Evolutionary conservation across 768 basidiomycete species (phyloP).

Genomic region (Roridomyces roridus): DNA sequence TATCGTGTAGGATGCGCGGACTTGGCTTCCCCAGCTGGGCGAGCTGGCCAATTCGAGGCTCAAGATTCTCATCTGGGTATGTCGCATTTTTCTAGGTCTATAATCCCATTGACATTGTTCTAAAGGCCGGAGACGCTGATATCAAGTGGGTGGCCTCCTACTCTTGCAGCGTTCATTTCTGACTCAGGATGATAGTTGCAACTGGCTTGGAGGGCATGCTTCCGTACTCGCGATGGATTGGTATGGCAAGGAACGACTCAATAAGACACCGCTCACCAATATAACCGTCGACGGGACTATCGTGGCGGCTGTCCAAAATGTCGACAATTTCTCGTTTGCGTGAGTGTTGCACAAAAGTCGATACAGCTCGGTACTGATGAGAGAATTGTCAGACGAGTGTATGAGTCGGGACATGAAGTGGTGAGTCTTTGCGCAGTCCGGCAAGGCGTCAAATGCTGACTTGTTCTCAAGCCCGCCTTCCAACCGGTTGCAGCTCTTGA

Average conservation of each 20-base stretch:
- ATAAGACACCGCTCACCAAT: slow-evolving; percentile 49
- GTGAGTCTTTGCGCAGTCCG: slow-evolving; percentile 48
- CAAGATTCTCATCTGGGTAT: slow-evolving; percentile 56
- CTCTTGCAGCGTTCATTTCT: background rate
- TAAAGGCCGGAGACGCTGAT: slow-evolving; percentile 54
- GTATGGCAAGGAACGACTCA: slow-evolving; percentile 47
- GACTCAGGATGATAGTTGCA: slow-evolving; percentile 40
- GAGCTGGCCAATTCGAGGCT: slow-evolving; percentile 50
- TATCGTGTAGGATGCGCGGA: slow-evolving; percentile 56
- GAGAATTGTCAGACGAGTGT: slow-evolving; percentile 66
- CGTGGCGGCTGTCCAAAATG: slow-evolving; percentile 66
- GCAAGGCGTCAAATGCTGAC: no score
- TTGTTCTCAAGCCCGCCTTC: slow-evolving; percentile 58
- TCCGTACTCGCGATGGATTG: slow-evolving; percentile 52
- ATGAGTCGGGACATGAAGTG: slow-evolving; percentile 65
- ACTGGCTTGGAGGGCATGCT: slow-evolving; percentile 54
- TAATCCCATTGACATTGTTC: background rate
- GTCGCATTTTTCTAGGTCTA: background rate
- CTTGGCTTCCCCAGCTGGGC: slow-evolving; percentile 55
- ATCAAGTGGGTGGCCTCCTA: slow-evolving; percentile 46
- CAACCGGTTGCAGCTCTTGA: slow-evolving; percentile 62
- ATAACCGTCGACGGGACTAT: slow-evolving; percentile 60
- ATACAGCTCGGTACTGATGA: no score
- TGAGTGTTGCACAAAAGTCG: no score
- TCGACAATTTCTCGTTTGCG: slow-evolving; percentile 74